Evolutionary conservation across 2,329 filamentous ascomycete species (phyloP), one percentile per base, ranked within the genome.

Genomic region (Acephala macrosclerotiorum): DNA sequence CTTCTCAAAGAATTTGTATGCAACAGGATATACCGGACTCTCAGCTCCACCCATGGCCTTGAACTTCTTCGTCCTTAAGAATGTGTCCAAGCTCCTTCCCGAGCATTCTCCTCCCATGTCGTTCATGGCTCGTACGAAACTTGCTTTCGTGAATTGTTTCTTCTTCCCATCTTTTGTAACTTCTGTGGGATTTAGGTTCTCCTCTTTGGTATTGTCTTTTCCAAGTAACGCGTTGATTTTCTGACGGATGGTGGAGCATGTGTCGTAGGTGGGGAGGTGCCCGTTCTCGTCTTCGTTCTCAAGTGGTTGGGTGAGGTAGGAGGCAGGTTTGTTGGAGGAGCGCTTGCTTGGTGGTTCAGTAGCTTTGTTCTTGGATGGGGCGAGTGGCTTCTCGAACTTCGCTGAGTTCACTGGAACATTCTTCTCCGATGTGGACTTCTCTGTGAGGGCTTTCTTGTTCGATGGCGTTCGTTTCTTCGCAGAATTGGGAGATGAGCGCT

Each of bases 1-100:
- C 59, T 68, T 66, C 59, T 68, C 66, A 58, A 69, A 69, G 36
- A 69, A 69, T 47, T 26, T 51, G 58, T 69, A 69, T 3, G 68
- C 68, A 16, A 25, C 55, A 36, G 66, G 63, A 63, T 68, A 69
- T 3, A 65, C 55, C 25, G 58, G 14, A 57, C 61, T 69, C 51
- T 69, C 65, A 20, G 65, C 65, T 12, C 65, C 68, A 22, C 58
- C 68, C 68, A 69, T 69, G 40, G 59, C 62, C 61, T 64, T 59
- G 40, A 61, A 62, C 61, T 64, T 59, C 58, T 68, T 69, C 25
- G 63, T 61, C 12, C 55, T 63, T 49, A 69, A 26, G 42, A 69
- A 69, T 16, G 26, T 45, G 42, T 36, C 57, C 29, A 66, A 25
- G 11, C 16, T 49, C 36, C 26, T 57, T 2, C 6, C 22, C 58